phyloP scores from a whole-genome alignment of 2,329 filamentous ascomycete species.

The Claviceps cyperi region DNA sequence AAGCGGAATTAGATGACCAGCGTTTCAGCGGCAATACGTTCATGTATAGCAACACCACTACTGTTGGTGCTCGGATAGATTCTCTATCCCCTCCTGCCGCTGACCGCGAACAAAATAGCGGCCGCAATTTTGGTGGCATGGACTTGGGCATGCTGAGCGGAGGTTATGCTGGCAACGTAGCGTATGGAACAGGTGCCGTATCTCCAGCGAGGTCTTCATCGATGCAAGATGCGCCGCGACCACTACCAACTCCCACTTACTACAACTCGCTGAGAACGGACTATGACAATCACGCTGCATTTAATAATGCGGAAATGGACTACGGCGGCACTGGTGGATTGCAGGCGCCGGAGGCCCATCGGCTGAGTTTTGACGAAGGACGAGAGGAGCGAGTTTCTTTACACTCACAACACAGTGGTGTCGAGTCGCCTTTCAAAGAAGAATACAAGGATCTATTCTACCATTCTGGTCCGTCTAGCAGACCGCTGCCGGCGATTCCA shows the following conservation, averaged over 20 bases:
- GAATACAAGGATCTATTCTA: conserved; percentile 88
- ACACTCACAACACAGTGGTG: conserved; percentile 40
- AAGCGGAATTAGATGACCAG: conserved; percentile 67
- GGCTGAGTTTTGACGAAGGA: conserved; percentile 83
- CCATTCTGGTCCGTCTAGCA: conserved; percentile 62
- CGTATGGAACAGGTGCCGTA: conserved; percentile 34
- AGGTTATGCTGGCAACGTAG: conserved; percentile 43
- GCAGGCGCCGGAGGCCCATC: conserved; percentile 56
- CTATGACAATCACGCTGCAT: conserved; percentile 23
- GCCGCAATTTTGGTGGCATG: conserved; percentile 56
- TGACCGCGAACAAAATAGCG: conserved; percentile 39
- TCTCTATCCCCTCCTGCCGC: conserved; percentile 32
- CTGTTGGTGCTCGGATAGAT: background rate
- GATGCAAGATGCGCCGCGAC: conserved; percentile 30
- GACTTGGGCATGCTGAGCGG: conserved; percentile 65
- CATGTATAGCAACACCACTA: conserved; percentile 10
- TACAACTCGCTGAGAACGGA: conserved; percentile 13
- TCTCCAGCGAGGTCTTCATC: conserved; percentile 24
- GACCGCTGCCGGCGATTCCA: conserved; percentile 48
- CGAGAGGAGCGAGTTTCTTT: conserved; percentile 54
- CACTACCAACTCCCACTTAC: conserved; percentile 32
- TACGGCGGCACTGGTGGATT: conserved; percentile 83
- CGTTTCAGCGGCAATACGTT: conserved; percentile 23
- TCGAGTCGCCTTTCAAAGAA: conserved; percentile 52
- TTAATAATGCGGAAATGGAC: conserved; percentile 59